Evolutionary conservation across 768 basidiomycete genomes (phyloP).

Genomic region (Lactarius quietus): DNA sequence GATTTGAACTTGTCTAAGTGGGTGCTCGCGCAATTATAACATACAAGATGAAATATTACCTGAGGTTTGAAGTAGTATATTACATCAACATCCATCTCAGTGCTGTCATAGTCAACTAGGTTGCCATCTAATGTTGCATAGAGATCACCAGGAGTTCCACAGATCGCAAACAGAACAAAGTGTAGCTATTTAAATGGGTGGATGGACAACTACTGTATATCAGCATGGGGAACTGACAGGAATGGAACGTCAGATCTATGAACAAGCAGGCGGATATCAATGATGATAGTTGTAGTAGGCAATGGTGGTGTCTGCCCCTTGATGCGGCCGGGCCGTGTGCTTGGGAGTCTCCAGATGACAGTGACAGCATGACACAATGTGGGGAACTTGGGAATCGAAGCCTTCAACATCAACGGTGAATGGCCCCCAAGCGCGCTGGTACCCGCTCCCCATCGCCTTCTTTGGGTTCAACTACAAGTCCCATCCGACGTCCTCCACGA

Average conservation of each 20-base stretch:
- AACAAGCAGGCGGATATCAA: too few species aligned
- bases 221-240: background rate
- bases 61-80: too few species aligned
- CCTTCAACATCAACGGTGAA: background rate
- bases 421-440: slow-evolving; percentile 11
- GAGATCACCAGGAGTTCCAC: background rate
- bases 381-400: background rate
- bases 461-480: background rate
- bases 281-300: too few species aligned
- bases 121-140: too few species aligned
- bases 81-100: too few species aligned
- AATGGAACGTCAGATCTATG: background rate
- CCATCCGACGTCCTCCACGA: background rate
- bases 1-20: too few species aligned
- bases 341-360: background rate
- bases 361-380: background rate
- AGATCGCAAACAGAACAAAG: slow-evolving; percentile 1
- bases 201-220: background rate
- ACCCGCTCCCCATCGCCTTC: slow-evolving; percentile 6
- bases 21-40: too few species aligned
- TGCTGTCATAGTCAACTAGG: too few species aligned
- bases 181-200: background rate
- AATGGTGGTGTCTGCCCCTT: too few species aligned
- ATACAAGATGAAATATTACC: too few species aligned
- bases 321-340: background rate